Evolutionary conservation across 768 basidiomycete species (phyloP).

Genomic region (Auricularia auricula-judae): DNA sequence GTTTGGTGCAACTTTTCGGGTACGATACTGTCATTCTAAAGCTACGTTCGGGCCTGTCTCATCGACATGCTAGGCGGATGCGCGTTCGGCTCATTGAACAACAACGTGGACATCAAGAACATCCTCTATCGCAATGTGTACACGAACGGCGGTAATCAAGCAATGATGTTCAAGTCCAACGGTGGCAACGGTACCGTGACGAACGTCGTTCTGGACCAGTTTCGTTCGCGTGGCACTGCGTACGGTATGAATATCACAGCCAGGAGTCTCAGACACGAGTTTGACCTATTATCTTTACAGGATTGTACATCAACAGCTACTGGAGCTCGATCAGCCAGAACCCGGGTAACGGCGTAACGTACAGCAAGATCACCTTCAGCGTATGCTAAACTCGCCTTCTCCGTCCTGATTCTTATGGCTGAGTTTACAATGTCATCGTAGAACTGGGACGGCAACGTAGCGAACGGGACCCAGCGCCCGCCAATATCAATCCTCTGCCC

Average conservation of each 20-base stretch:
- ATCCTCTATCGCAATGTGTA: not conserved
- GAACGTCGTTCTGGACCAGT: constrained; percentile 20
- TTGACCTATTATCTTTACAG: not conserved
- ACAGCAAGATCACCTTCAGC: constrained; percentile 19
- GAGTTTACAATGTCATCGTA: constrained; percentile 1
- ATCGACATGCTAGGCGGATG: not conserved
- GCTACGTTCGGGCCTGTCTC: not conserved
- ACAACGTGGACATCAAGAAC: not conserved
- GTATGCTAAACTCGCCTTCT: constrained; percentile 7
- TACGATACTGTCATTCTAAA: not conserved
- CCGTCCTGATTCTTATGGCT: too few relatives aligned
- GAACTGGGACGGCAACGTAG: constrained; percentile 20
- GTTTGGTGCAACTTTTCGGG: constrained; percentile 9
- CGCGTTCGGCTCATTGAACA: not conserved
- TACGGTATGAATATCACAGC: constrained; percentile 13
- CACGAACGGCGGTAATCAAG: constrained; percentile 20
- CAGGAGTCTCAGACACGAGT: not conserved
- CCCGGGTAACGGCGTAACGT: constrained; percentile 16
- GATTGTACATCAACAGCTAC: not conserved
- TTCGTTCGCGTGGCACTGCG: constrained; percentile 17
- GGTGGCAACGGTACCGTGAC: constrained; percentile 14
- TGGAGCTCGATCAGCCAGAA: constrained; percentile 15
- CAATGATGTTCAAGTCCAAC: constrained; percentile 20
- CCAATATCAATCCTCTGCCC: constrained; percentile 18
- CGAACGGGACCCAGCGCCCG: constrained; percentile 15